Base-by-base conservation (phyloP, 1,284 basidiomycete species). In the Pseudozyma pruni region DNA sequence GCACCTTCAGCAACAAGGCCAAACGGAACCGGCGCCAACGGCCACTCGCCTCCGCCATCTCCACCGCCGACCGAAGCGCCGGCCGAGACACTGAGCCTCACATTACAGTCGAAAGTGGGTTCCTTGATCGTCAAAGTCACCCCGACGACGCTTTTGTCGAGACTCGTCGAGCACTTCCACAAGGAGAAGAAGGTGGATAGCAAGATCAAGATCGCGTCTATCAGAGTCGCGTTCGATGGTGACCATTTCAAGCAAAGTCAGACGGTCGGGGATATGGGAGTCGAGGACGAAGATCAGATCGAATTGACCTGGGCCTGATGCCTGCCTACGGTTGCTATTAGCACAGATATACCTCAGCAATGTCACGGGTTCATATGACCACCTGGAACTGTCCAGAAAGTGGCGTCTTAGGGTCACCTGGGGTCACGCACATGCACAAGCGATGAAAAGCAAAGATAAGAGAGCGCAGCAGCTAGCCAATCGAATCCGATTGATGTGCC, bases 141-240 rank as follows among this genome's bases (percentile, higher is more conserved):
- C 9, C 67, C 71, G 1, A 50, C 71, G 2, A 75, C 75, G 9
- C 32, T 45, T 17, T 58, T 75, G 1, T 42, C 41, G 0, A 64
- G 58, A 17, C 69, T 77, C 20, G 48, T 62, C 14, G n/a, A 33
- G 22, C 68, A 77, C 33, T 77, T 75, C 37, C 49, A 60, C 48
- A n/a, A 46, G 3, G 43, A 35, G 11, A 46, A 35, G 11, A 55
- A 55, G 19, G 47, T 54, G 45, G 7, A 13, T 34, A n/a, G 25
- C 33, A 33, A 13, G 3, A 37, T 34, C 14, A 22, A 32, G 14
- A 29, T 27, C 8, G 39, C 45, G 2, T 7, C 27, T 9, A 32
- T 68, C 33, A 47, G 20, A 13, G 11, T 70, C 9, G 34, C 23
- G 14, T 70, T 75, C 33, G 73, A 75, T 37, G 73, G 73, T 9